Evolutionary conservation across 306 rosid genomes (phyloP).

Genomic region (Luffa acutangula): DNA sequence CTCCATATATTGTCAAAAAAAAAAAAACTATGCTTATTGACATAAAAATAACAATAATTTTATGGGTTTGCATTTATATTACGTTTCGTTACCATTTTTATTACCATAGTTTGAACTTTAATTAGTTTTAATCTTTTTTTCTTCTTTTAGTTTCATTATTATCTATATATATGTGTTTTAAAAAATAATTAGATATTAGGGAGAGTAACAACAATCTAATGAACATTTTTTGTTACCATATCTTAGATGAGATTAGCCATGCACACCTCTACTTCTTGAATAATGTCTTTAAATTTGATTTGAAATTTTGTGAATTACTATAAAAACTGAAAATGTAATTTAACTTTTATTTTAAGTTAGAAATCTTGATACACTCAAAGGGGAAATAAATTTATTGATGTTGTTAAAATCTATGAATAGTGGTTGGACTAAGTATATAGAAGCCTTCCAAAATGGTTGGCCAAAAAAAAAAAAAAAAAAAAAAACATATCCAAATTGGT

Average conservation of each 20-base stretch:
- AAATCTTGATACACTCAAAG: background rate
- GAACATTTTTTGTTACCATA: background rate
- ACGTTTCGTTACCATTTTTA: background rate
- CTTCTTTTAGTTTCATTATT: no score
- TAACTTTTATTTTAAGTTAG: background rate
- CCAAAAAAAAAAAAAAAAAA: background rate
- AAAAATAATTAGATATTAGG: no score
- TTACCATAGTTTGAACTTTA: background rate
- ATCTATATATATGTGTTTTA: no score
- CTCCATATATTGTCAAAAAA: no score
- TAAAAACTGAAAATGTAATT: background rate
- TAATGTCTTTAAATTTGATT: background rate
- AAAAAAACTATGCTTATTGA: no score
- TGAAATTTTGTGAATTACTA: background rate
- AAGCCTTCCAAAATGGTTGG: slow-evolving; percentile 1
- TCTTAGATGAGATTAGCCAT: background rate
- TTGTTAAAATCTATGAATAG: background rate
- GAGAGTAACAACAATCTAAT: background rate
- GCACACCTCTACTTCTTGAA: background rate
- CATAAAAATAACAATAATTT: no score
- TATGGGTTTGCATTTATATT: no score
- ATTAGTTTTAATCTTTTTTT: background rate
- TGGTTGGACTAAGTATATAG: background rate
- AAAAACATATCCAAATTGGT: background rate
- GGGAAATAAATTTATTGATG: background rate